A percentile compares a stretch with the other conserved stretches of the same genome.
Conservation (phyloP, 2,329 filamentous ascomycete genomes). For the Didymella sp. region DNA sequence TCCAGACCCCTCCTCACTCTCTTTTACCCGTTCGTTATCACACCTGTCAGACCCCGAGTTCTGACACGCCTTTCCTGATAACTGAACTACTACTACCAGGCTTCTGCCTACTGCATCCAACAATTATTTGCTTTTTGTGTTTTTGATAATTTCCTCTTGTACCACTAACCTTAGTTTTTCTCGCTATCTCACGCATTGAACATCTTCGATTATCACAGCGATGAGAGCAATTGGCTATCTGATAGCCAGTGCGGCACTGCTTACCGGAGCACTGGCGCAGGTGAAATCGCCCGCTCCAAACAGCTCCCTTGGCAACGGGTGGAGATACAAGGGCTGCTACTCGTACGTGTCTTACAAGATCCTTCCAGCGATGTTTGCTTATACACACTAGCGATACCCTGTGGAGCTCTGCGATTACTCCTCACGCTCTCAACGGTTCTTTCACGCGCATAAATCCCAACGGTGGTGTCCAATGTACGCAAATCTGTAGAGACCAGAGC, state of each 20-base stretch:
- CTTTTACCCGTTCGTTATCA: background rate
- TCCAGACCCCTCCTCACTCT: background rate
- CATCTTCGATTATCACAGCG: background rate
- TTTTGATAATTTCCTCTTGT: background rate
- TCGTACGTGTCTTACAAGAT: constrained; percentile 3
- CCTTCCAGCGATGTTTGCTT: background rate
- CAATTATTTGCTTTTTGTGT: background rate
- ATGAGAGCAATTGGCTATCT: constrained; percentile 31
- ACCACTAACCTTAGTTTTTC: background rate
- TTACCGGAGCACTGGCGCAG: constrained; percentile 13
- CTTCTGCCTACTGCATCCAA: background rate
- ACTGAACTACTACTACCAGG: background rate
- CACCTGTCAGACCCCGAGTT: background rate
- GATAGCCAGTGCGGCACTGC: constrained; percentile 23
- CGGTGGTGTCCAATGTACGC: constrained; percentile 14
- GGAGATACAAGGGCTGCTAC: constrained; percentile 30
- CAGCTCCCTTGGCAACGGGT: constrained; percentile 13
- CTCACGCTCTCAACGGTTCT: constrained; percentile 17
- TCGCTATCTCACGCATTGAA: background rate
- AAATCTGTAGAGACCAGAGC: constrained; percentile 1
- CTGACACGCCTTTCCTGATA: constrained; percentile 2
- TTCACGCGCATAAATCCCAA: constrained; percentile 6
- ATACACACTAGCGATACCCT: background rate
- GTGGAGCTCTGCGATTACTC: background rate
- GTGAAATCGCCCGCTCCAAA: constrained; percentile 6